Percentiles rank a stretch among this genome's conserved stretches.
Conservation (phyloP, 176 grass and related monocot genomes). For the Alloteropsis semialata region DNA sequence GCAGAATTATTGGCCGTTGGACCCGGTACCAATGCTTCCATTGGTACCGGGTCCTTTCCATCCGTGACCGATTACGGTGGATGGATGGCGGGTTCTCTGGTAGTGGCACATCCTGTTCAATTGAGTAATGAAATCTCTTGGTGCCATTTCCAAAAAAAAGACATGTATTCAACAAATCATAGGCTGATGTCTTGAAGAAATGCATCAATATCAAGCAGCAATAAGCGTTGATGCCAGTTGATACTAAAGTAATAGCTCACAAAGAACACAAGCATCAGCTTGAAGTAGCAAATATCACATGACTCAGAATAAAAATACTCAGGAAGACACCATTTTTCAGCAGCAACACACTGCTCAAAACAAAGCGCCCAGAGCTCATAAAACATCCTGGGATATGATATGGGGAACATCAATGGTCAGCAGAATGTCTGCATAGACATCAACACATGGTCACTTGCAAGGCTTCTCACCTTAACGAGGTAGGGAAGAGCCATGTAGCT, state of each 20-base stretch:
- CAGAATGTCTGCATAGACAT: not conserved
- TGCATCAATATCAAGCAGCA: not conserved
- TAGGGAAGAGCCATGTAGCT: constrained; percentile 19
- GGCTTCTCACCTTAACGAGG: not conserved
- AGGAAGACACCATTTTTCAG: not conserved
- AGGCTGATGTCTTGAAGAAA: too few relatives aligned
- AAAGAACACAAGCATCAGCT: not conserved
- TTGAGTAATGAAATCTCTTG: too few relatives aligned
- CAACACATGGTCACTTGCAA: not conserved
- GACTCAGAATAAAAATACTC: not conserved
- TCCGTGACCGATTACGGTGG: too few relatives aligned
- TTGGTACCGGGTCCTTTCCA: too few relatives aligned
- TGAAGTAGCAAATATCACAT: not conserved
- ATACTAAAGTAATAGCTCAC: not conserved
- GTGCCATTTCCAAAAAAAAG: too few relatives aligned
- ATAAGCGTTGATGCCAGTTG: not conserved
- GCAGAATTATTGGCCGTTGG: too few relatives aligned
- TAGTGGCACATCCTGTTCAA: too few relatives aligned
- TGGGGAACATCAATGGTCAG: not conserved
- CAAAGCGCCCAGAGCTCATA: not conserved
- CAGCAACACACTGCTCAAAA: not conserved
- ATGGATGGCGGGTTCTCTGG: too few relatives aligned
- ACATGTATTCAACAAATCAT: too few relatives aligned
- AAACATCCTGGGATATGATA: not conserved
- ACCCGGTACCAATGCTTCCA: too few relatives aligned